A percentile compares a stretch with the other conserved stretches of the same genome.
Conservation (phyloP, 2,329 filamentous ascomycete genomes). For the Aspergillus bombycis region DNA sequence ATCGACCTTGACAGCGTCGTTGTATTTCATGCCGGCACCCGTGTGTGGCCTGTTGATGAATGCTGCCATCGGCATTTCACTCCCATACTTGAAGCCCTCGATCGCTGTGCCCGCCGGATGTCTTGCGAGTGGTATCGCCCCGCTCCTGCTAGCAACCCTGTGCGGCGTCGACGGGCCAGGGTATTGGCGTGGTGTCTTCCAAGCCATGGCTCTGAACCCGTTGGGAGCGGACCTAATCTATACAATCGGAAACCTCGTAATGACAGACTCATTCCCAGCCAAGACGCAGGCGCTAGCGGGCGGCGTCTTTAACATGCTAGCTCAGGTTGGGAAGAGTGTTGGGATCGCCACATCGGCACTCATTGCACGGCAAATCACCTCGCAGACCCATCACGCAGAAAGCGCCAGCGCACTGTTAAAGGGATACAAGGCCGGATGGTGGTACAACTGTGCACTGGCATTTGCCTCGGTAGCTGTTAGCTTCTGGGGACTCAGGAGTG, state of each 20-base stretch:
- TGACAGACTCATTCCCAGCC: background rate
- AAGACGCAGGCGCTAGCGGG: background rate
- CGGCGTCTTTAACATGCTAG: background rate
- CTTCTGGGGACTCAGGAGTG: background rate
- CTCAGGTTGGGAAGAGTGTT: background rate
- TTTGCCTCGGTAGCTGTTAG: background rate
- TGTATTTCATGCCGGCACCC: no score
- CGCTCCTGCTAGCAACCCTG: no score
- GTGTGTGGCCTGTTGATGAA: no score
- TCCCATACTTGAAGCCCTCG: no score
- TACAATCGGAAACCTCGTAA: background rate
- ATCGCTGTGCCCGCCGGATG: no score
- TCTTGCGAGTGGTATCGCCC: no score
- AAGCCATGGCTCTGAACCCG: background rate
- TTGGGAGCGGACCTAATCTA: background rate
- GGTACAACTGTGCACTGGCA: background rate
- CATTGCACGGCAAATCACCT: background rate
- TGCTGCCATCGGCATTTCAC: no score
- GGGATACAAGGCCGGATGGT: background rate
- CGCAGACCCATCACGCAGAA: background rate
- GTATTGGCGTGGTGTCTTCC: background rate
- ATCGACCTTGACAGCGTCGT: no score
- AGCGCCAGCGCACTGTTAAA: background rate
- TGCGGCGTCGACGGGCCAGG: no score
- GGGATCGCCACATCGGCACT: background rate